phyloP scores from a whole-genome alignment of 306 rosid species.

The Purshia tridentata region DNA sequence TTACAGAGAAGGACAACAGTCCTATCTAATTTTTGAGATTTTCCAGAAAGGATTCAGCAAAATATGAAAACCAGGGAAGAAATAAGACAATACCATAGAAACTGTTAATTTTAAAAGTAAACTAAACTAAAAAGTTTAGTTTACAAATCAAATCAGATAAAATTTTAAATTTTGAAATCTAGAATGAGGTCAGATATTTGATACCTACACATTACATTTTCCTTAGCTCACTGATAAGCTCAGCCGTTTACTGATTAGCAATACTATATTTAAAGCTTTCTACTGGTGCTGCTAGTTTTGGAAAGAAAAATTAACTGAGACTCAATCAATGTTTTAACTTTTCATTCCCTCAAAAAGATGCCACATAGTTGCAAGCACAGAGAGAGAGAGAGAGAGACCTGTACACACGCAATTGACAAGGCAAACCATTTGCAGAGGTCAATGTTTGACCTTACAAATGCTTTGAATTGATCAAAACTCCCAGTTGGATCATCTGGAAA shows the following conservation, averaged over 20 bases:
- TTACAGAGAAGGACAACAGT: not conserved
- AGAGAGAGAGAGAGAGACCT: slow-evolving; percentile 41
- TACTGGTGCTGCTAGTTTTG: not conserved
- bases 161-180: no score
- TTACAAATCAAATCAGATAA: no score
- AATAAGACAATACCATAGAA: not conserved
- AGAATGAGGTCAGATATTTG: no score
- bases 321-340: not conserved
- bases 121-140: no score
- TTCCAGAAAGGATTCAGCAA: not conserved
- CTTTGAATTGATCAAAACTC: slow-evolving; percentile 58
- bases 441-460: slow-evolving; percentile 59
- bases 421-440: slow-evolving; percentile 74
- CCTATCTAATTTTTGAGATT: not conserved
- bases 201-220: no score
- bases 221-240: no score
- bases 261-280: not conserved
- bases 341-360: not conserved
- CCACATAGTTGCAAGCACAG: not conserved
- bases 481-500: slow-evolving; percentile 75
- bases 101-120: no score
- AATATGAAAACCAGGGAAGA: not conserved
- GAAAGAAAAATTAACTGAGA: not conserved
- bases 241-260: not conserved
- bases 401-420: slow-evolving; percentile 57